A percentile compares a stretch with the other conserved stretches of the same genome.
These are phyloP conservation scores for Ceraceosorus guamensis DNA, from an alignment of 1,284 basidiomycete genomes.

Conservation along the genomic window DNA sequence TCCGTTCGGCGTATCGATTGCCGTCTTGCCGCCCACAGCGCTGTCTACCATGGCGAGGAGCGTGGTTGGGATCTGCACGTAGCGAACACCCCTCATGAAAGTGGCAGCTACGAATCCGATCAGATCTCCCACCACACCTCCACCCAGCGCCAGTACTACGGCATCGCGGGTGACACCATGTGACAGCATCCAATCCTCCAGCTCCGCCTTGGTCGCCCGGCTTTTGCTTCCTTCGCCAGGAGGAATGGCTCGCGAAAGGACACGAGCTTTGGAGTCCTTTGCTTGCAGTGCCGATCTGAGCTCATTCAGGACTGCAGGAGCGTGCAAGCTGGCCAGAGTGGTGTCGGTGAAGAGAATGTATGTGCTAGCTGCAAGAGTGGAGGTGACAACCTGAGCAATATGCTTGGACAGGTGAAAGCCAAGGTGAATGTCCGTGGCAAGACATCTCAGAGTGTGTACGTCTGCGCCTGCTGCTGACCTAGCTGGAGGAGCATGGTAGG, in stretches of 20 bases:
- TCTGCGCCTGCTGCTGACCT: constrained; percentile 33
- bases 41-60: constrained; percentile 98
- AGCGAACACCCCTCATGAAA: constrained; percentile 71
- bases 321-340: constrained; percentile 73
- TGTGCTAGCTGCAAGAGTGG: constrained; percentile 69
- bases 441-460: constrained; percentile 39
- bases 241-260: constrained; percentile 70
- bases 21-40: constrained; percentile 93
- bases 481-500: constrained; percentile 43
- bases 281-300: constrained; percentile 55
- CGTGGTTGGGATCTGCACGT: constrained; percentile 93
- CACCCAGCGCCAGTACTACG: constrained; percentile 85
- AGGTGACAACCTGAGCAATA: constrained; percentile 60
- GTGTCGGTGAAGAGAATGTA: constrained; percentile 92
- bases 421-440: constrained; percentile 42
- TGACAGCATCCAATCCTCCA: constrained; percentile 87
- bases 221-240: constrained; percentile 92
- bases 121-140: constrained; percentile 89
- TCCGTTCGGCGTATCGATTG: constrained; percentile 90
- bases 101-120: constrained; percentile 95
- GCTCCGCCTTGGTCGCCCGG: constrained; percentile 79
- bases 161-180: constrained; percentile 88
- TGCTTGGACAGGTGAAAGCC: constrained; percentile 46
- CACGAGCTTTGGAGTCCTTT: constrained; percentile 53
- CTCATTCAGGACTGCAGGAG: constrained; percentile 61